Conservation (phyloP, 2,329 filamentous ascomycete species). For the Cladophialophora bantiana region DNA sequence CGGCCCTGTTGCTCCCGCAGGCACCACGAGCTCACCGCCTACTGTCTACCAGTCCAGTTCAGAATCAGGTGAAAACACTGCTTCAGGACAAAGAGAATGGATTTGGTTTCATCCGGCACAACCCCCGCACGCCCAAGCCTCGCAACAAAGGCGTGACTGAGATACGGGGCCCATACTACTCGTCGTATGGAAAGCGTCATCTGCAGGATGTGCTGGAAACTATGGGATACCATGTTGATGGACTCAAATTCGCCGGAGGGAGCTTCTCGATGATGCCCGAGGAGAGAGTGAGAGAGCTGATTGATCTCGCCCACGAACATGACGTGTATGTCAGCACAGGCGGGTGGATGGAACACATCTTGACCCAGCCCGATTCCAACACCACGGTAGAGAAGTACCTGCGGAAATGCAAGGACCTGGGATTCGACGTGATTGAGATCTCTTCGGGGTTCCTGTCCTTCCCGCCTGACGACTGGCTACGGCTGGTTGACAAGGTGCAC, state of each 20-base stretch:
- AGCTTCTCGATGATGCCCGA: conserved; percentile 61
- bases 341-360: conserved; percentile 62
- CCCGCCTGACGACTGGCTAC: conserved; percentile 62
- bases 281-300: conserved; percentile 54
- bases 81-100: conserved; percentile 59
- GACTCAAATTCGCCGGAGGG: conserved; percentile 62
- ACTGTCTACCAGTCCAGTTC: conserved; percentile 25
- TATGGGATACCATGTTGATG: conserved; percentile 63
- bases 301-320: conserved; percentile 58
- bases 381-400: conserved; percentile 61
- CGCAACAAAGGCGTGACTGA: conserved; percentile 60
- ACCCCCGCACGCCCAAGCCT: conserved; percentile 58
- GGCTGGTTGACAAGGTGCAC: conserved; percentile 58
- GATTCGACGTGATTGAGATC: conserved; percentile 63
- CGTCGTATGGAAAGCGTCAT: conserved; percentile 61
- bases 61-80: conserved; percentile 45
- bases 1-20: conserved; percentile 5
- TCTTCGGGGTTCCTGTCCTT: conserved; percentile 62
- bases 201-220: conserved; percentile 62
- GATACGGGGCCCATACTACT: conserved; percentile 64
- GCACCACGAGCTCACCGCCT: conserved; percentile 33
- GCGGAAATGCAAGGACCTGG: conserved; percentile 59
- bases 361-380: conserved; percentile 56
- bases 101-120: conserved; percentile 61
- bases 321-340: conserved; percentile 63